Evolutionary conservation across 345 rosid genomes (phyloP).

Genomic region (Alliaria petiolata): DNA sequence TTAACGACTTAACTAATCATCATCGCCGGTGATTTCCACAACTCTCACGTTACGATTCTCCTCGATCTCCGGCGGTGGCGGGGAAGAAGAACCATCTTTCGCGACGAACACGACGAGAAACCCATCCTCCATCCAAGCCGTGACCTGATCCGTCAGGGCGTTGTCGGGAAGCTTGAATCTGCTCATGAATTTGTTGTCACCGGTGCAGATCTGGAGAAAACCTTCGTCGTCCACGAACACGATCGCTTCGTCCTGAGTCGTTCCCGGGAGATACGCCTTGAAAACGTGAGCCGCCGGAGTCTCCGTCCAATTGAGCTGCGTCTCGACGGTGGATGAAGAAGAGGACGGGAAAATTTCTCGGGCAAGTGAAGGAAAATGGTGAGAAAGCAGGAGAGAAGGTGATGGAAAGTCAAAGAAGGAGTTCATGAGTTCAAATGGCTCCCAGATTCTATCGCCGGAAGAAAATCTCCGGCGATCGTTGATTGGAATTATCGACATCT

Average conservation of each 20-base stretch:
- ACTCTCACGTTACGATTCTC: conserved; percentile 31
- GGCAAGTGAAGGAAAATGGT: conserved; percentile 21
- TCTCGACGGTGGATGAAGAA: conserved; percentile 15
- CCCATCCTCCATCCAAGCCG: conserved; percentile 33
- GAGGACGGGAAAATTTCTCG: conserved; percentile 16
- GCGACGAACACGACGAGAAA: conserved; percentile 30
- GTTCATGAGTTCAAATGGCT: conserved; percentile 28
- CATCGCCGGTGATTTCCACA: conserved; percentile 32
- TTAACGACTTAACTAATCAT: neutral
- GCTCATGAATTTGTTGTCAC: conserved; percentile 34
- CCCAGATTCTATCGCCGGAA: conserved; percentile 12
- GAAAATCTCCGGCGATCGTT: conserved; percentile 16
- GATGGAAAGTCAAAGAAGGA: conserved; percentile 22
- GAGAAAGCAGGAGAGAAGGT: conserved; percentile 13
- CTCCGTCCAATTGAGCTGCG: conserved; percentile 31
- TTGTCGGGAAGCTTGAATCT: conserved; percentile 31
- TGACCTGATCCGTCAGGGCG: conserved; percentile 28
- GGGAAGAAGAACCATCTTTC: conserved; percentile 20
- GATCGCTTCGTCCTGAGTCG: conserved; percentile 22
- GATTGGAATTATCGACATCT: conserved; percentile 35
- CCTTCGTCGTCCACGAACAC: conserved; percentile 34
- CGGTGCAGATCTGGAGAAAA: conserved; percentile 30
- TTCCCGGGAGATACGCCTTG: conserved; percentile 34
- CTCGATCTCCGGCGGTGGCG: neutral
- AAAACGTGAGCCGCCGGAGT: conserved; percentile 31